Evolutionary conservation across 2,329 filamentous ascomycete species (phyloP).

Genomic region (Salinomyces thailandicus): DNA sequence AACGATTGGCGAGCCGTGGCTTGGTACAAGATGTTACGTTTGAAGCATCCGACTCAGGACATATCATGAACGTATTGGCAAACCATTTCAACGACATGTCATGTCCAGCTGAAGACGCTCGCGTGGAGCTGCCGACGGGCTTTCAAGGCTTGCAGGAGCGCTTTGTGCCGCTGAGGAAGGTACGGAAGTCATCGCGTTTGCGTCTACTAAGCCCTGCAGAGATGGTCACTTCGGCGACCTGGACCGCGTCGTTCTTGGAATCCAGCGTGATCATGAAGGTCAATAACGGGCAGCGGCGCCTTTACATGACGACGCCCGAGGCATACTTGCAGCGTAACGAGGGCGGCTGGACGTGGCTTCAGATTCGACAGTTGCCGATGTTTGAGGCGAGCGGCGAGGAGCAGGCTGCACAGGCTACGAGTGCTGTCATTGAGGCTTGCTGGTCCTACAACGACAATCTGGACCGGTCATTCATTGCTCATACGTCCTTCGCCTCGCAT

Average conservation of each 20-base stretch:
- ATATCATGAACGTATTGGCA: constrained; percentile 54
- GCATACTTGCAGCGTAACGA: constrained; percentile 58
- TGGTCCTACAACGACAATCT: constrained; percentile 58
- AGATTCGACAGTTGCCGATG: constrained; percentile 49
- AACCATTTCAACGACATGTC: constrained; percentile 45
- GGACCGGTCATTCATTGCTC: constrained; percentile 45
- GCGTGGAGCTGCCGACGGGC: constrained; percentile 18
- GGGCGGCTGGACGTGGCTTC: constrained; percentile 61
- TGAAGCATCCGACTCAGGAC: constrained; percentile 53
- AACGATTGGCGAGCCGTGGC: constrained; percentile 64
- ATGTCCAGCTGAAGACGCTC: not conserved
- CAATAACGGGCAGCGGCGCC: constrained; percentile 47
- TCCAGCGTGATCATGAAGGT: constrained; percentile 65
- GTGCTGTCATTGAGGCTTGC: constrained; percentile 31
- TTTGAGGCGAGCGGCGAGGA: constrained; percentile 41
- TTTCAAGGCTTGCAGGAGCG: constrained; percentile 54
- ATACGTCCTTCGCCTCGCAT: constrained; percentile 35
- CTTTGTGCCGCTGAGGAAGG: constrained; percentile 67
- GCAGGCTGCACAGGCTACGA: constrained; percentile 46
- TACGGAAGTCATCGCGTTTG: constrained; percentile 62
- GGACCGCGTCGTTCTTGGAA: constrained; percentile 60
- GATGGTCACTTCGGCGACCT: constrained; percentile 61
- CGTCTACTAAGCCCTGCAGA: constrained; percentile 60
- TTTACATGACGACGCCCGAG: constrained; percentile 66
- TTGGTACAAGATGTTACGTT: constrained; percentile 56